These are phyloP conservation scores for Termitomyces eurrhizus DNA, from an alignment of 768 basidiomycete species.

Conservation along the genomic window DNA sequence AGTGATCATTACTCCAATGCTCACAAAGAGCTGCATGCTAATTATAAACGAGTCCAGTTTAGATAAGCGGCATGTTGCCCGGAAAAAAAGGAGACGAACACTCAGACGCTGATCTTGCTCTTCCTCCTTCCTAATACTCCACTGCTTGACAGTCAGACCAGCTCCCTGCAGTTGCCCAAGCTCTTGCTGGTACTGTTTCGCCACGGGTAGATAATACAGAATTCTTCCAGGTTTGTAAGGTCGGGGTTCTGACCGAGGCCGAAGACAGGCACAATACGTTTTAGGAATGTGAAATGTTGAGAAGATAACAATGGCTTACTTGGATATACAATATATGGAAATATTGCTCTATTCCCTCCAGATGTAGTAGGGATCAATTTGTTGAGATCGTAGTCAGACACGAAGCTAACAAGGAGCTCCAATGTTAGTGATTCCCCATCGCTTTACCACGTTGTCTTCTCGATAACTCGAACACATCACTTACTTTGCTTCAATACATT, in stretches of 20 bases:
- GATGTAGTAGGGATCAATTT: slow-evolving; percentile 22
- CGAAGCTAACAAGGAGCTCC: slow-evolving; percentile 8
- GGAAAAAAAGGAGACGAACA: slow-evolving; percentile 14
- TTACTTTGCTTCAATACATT: slow-evolving; percentile 18
- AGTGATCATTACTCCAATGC: slow-evolving; percentile 28
- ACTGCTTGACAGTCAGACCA: slow-evolving; percentile 17
- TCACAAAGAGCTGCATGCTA: slow-evolving; percentile 33
- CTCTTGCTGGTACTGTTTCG: slow-evolving; percentile 23
- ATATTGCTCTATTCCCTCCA: slow-evolving; percentile 23
- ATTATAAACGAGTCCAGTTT: no score
- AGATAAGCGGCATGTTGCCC: neutral
- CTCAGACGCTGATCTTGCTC: slow-evolving; percentile 21
- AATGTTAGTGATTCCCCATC: neutral
- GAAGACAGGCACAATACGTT: neutral
- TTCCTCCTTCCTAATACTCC: slow-evolving; percentile 25
- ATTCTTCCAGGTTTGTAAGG: slow-evolving; percentile 18
- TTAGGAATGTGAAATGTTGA: neutral
- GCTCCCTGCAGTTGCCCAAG: slow-evolving; percentile 18
- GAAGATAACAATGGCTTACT: slow-evolving; percentile 15
- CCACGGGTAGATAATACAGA: slow-evolving; percentile 24
- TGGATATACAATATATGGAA: slow-evolving; percentile 25
- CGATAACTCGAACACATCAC: slow-evolving; percentile 2
- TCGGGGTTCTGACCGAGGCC: slow-evolving; percentile 15
- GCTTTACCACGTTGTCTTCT: neutral
- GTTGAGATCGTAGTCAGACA: slow-evolving; percentile 15